A percentile compares a stretch with the other conserved stretches of the same genome.
Conservation (phyloP, 2,329 filamentous ascomycete genomes). For the Arthrinium phaeospermum region DNA sequence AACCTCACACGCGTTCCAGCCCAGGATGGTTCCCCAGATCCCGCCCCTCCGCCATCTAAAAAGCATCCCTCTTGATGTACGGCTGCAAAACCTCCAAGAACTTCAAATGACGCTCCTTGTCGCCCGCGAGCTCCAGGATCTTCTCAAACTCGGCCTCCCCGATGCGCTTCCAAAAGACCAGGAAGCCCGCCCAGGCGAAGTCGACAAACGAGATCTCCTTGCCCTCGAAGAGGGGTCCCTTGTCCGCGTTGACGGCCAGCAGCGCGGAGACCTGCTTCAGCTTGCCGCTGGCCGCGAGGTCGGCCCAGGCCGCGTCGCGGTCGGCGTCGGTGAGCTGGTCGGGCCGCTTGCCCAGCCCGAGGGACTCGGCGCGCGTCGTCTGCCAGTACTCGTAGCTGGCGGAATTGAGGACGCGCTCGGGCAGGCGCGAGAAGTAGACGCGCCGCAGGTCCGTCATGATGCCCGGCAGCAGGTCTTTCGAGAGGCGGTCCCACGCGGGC, state of each 20-base stretch:
- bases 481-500: slow-evolving; percentile 47
- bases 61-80: slow-evolving; percentile 47
- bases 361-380: slow-evolving; percentile 51
- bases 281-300: slow-evolving; percentile 30
- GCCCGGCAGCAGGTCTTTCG: slow-evolving; percentile 47
- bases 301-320: slow-evolving; percentile 56
- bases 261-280: slow-evolving; percentile 47
- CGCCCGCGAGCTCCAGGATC: slow-evolving; percentile 44
- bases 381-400: slow-evolving; percentile 61
- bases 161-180: slow-evolving; percentile 44
- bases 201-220: slow-evolving; percentile 60
- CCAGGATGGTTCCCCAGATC: neutral
- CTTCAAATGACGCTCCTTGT: slow-evolving; percentile 42
- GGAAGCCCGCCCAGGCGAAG: slow-evolving; percentile 57
- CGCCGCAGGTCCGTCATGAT: slow-evolving; percentile 42
- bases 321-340: slow-evolving; percentile 55
- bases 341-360: slow-evolving; percentile 62
- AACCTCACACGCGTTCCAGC: neutral
- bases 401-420: slow-evolving; percentile 55
- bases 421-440: slow-evolving; percentile 55
- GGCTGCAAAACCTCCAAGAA: slow-evolving; percentile 48
- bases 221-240: slow-evolving; percentile 67
- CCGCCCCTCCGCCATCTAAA: slow-evolving; percentile 32
- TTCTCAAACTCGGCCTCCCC: slow-evolving; percentile 41
- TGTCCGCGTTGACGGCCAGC: slow-evolving; percentile 57